These are phyloP conservation scores for Aspergillus sp. DNA, from an alignment of 2,329 filamentous ascomycete species.

Conservation along the genomic window DNA sequence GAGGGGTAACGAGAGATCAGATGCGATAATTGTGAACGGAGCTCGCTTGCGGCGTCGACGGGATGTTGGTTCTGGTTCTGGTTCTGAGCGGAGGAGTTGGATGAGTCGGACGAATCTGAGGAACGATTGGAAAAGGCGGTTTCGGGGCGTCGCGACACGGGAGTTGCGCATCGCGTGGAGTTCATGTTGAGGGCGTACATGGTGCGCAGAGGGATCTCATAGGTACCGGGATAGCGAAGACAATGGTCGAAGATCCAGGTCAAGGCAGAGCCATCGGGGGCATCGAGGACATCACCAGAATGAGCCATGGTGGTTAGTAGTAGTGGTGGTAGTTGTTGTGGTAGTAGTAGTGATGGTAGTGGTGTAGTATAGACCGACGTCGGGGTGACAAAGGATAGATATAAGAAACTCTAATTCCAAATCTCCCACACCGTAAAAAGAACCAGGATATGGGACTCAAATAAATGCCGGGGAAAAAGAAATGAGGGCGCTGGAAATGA, in stretches of 20 bases:
- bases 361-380: too few relatives aligned
- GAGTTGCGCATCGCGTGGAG: slow-evolving; percentile 35
- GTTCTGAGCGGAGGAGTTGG: slow-evolving; percentile 17
- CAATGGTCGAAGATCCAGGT: slow-evolving; percentile 53
- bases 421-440: neutral
- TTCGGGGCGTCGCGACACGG: slow-evolving; percentile 19
- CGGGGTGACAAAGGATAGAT: neutral
- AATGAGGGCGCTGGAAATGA: neutral
- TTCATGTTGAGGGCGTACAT: slow-evolving; percentile 61
- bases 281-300: slow-evolving; percentile 12
- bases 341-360: neutral
- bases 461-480: too few relatives aligned
- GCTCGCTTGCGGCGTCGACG: slow-evolving; percentile 33
- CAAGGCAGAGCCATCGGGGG: slow-evolving; percentile 35
- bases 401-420: neutral
- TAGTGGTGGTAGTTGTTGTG: neutral
- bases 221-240: slow-evolving; percentile 53
- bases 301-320: slow-evolving; percentile 12
- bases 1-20: slow-evolving; percentile 52
- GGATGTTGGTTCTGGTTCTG: slow-evolving; percentile 8
- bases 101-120: slow-evolving; percentile 22
- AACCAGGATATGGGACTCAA: neutral
- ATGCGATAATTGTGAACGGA: slow-evolving; percentile 35
- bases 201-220: slow-evolving; percentile 58
- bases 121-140: slow-evolving; percentile 32